Base-by-base conservation (phyloP, 2,329 filamentous ascomycete genomes). In the Monosporascus sp. region DNA sequence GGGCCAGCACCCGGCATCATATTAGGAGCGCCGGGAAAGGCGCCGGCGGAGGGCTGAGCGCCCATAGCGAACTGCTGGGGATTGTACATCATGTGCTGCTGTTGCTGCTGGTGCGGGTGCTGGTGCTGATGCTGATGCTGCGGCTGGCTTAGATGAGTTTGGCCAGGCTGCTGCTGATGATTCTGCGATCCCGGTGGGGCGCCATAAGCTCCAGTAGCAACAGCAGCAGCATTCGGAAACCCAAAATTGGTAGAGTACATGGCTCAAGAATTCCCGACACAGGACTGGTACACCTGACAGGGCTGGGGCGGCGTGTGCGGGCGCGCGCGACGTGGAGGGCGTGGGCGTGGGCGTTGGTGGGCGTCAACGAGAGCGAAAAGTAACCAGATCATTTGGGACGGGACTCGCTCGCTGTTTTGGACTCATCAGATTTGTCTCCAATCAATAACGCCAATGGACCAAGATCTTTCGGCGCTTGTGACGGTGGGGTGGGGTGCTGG, bases 241-340 rank as follows among this genome's bases (percentile, higher is more conserved):
- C 76, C 77, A 71, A 80, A 82, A 64, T 76, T 77, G 66, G 74
- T 70, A 65, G 74, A 73, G 70, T 82, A 82, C 79, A 82, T 82
- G 57, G 59, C 7, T 17, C 43, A 15, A n/a, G 38, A 41, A 41
- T 41, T 41, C 17, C 38, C 31, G 31, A 35, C 55, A 64, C 61
- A 50, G 57, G 57, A 58, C 60, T 60, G 59, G 57, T 60, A 61
- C 63, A 66, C 62, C 62, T 60, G 62, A 60, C 63, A 14, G 64
- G 62, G 64, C 62, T 64, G 60, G 62, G 31, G 61, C 62, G 48
- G 57, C 54, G 48, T 53, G 56, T 55, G 56, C 56, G 57, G 51
- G 57, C 60, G 62, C 60, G 62, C 56, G 56, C 54, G 58, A 43
- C 48, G 52, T 53, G 44, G 50, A 17, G 53, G 48, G 39, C 39